Base-by-base conservation (phyloP, 768 basidiomycete genomes). In the Podaxis sp. region DNA sequence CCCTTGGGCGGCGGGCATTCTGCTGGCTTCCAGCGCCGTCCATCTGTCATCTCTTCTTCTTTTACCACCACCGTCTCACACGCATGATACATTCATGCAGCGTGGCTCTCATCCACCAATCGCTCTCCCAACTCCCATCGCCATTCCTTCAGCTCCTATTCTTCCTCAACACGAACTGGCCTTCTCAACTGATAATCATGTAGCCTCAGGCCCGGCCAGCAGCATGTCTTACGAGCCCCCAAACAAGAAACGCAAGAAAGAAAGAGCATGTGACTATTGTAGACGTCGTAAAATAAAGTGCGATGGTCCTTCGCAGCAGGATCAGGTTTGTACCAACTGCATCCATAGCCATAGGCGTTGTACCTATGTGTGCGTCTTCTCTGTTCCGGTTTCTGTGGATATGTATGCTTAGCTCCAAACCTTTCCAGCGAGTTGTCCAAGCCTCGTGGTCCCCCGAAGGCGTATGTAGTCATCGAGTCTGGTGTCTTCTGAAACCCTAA, bases 371-470 rank as follows among this genome's bases (percentile, higher is more conserved):
- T 86, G 64, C 54, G 84, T 77, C 38, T 56, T 37, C 40, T 53
- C 46, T 3, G 43, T 52, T 60, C 13, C 13, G 9, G 15, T 25
- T 27, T 22, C 53, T 40, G 57, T 60, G 9, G n/a, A 22, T 4
- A 17, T 36, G 17, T 53, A 41, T 25, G 25, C 17, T 36, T 37
- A 37, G 36, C 36, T 66, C 53, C 25, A 47, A 51, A 50, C 55
- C 40, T 40, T 59, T 49, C 40, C 57, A 87, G 86, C n/a, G 87
- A 88, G 70, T 77, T 76, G 1, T 88, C 87, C 3, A 84, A 84
- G 65, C 86, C 86, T 61, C 79, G 87, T 58, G 86, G 86, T 0
- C 87, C 87, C 24, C 83, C 87, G 4, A 89, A 89, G 74, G 85
- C 84, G 85, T 89, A 63, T 67, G 86, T 79, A 13, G 19, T 50